Evolutionary conservation across 371 early-diverging fungal species (phyloP), one percentile per base, ranked within the genome.

Genomic region (Mucor mucedo): DNA sequence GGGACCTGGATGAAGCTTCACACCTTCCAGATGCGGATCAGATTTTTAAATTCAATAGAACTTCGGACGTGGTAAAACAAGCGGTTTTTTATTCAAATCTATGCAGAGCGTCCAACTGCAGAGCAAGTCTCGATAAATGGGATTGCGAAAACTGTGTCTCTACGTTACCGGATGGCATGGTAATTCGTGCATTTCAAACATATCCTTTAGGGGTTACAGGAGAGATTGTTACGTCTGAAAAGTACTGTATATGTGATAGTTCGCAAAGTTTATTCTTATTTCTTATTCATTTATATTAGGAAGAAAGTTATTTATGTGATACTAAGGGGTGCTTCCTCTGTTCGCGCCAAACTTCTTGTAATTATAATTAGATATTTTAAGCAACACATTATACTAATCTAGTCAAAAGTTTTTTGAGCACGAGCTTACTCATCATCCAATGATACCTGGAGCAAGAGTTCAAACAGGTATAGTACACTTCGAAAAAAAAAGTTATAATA

Each of bases 71-170:
- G 27, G 33, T 55, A 8, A 10, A 33, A 6, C 35, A 48, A 29
- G 30, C 48, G 1, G 14, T 7, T 0, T 66, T 66, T 3, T 49
- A 66, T 39, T 39, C 66, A n/a, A 49, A 41, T 10, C 16, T 66
- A 5, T n/a, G 55, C 21, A 69, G 48, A 56, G 56, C 69, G 41
- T 48, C 56, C 29, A 64, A 63, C 27, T 69, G 69, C 52, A 69
- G 69, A 57, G 38, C 39, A 11, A 63, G 64, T 16, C 30, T 56
- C n/a, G 69, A 69, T 41, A 45, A 60, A 16, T 69, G 69, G 69
- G 69, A 69, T 57, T 69, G 69, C 52, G 53, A 55, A 7, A 30
- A 21, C 27, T 69, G 69, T 57, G 21, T 40, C 7, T 21, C 50
- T 1, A 30, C 56, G 13, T 60, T 69, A 8, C 69, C 69, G 21